phyloP scores from a whole-genome alignment of 805 yeast genomes.

The Candida takata region DNA sequence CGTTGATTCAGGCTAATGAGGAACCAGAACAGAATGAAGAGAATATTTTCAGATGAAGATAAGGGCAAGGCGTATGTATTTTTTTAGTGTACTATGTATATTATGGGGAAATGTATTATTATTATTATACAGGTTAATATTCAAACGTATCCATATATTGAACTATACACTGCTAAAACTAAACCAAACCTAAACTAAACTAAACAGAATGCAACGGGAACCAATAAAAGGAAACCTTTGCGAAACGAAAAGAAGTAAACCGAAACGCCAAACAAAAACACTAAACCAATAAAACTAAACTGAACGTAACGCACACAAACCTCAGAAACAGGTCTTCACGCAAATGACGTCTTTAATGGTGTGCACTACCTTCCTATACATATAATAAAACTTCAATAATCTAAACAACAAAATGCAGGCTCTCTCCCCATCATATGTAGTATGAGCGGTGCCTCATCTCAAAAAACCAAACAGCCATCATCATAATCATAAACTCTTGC shows the following conservation, averaged over 20 bases:
- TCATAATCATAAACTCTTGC: no score
- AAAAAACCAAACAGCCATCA: no score
- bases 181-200: no score
- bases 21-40: constrained; percentile 10
- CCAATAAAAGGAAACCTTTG: no score
- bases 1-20: constrained; percentile 48
- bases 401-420: neutral
- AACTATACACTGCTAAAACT: no score
- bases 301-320: constrained; percentile 1
- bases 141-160: no score
- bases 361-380: constrained; percentile 5
- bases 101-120: neutral
- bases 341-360: neutral
- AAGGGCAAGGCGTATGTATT: neutral
- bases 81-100: neutral
- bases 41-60: constrained; percentile 10
- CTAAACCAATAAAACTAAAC: neutral
- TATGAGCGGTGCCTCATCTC: no score
- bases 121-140: no score
- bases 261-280: neutral
- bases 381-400: no score
- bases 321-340: neutral
- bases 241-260: no score
- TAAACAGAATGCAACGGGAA: no score
- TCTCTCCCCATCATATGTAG: neutral